Percentiles rank a stretch among this genome's conserved stretches.
Conservation (phyloP, 2,329 filamentous ascomycete species). For the Pezicula carpinea region DNA sequence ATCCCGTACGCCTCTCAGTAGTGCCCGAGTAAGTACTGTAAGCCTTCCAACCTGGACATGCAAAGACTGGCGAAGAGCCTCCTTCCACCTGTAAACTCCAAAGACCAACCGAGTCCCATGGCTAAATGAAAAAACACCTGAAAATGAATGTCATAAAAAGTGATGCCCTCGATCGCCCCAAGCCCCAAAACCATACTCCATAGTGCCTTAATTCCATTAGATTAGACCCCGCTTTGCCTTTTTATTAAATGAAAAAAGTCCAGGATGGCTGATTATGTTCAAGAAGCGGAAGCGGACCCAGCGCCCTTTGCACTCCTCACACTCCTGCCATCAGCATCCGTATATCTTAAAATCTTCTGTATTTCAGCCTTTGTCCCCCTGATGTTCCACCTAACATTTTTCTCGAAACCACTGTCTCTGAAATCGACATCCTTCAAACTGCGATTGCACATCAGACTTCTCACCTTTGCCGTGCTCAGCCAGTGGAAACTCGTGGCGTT, state of each 20-base stretch:
- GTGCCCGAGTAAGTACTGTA: too few relatives aligned
- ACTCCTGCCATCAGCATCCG: constrained; percentile 3
- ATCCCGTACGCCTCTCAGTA: too few relatives aligned
- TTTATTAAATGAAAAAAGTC: neutral
- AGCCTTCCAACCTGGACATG: too few relatives aligned
- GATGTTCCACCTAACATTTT: constrained; percentile 13
- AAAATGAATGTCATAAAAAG: too few relatives aligned
- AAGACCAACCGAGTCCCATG: too few relatives aligned
- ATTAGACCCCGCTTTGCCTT: neutral
- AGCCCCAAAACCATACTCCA: neutral
- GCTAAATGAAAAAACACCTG: too few relatives aligned
- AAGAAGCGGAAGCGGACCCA: neutral
- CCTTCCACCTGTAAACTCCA: too few relatives aligned
- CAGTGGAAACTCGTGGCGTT: constrained; percentile 10
- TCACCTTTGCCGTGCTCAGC: constrained; percentile 8
- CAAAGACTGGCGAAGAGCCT: too few relatives aligned
- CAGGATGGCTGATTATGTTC: neutral
- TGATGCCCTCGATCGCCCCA: neutral
- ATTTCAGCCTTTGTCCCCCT: constrained; percentile 12
- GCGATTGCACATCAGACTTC: constrained; percentile 2
- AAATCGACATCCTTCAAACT: constrained; percentile 14
- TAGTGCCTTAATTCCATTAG: neutral
- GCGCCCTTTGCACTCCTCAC: neutral
- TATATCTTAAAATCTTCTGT: constrained; percentile 5
- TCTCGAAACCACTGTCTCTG: constrained; percentile 14